These are phyloP conservation scores for Exophiala phaeomuriformis DNA, from an alignment of 2,329 filamentous ascomycete species.

Conservation along the genomic window DNA sequence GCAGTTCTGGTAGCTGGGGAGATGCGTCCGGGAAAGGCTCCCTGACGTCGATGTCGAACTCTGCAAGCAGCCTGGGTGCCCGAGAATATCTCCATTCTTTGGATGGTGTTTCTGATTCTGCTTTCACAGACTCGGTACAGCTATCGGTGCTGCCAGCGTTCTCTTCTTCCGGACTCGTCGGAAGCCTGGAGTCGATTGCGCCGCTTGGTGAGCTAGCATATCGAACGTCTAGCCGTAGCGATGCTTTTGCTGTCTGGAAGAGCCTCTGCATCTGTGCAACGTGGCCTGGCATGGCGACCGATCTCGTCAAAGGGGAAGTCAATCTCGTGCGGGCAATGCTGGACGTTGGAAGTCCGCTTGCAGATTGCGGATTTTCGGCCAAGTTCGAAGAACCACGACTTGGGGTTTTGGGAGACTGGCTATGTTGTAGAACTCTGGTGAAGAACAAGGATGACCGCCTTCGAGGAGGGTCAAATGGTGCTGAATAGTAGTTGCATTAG, in stretches of 20 bases:
- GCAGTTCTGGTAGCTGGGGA: slow-evolving; percentile 20
- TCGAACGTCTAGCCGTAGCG: slow-evolving; percentile 22
- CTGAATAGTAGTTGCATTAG: slow-evolving; percentile 11
- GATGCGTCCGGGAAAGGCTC: slow-evolving; percentile 26
- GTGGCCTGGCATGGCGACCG: slow-evolving; percentile 21
- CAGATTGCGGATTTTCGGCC: neutral
- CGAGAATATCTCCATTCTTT: slow-evolving; percentile 27
- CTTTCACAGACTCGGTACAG: neutral
- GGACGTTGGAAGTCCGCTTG: slow-evolving; percentile 1
- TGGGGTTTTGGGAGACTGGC: slow-evolving; percentile 13
- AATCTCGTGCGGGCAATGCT: slow-evolving; percentile 16
- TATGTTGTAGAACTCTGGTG: slow-evolving; percentile 17
- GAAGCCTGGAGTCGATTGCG: slow-evolving; percentile 26
- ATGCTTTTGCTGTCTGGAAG: slow-evolving; percentile 25
- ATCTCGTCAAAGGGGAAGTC: slow-evolving; percentile 9
- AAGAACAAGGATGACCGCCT: slow-evolving; percentile 25
- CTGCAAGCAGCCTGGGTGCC: slow-evolving; percentile 20
- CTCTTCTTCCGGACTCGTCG: slow-evolving; percentile 7
- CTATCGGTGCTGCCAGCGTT: neutral
- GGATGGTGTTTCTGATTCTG: slow-evolving; percentile 1
- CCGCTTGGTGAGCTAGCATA: slow-evolving; percentile 25
- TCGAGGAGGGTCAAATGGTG: slow-evolving; percentile 24
- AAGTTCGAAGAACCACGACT: neutral
- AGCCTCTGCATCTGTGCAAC: slow-evolving; percentile 20
- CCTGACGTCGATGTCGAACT: slow-evolving; percentile 24